A percentile compares a stretch with the other conserved stretches of the same genome.
phyloP scores from a whole-genome alignment of 2,329 filamentous ascomycete genomes.

The Ophiostoma triangulosporum region DNA sequence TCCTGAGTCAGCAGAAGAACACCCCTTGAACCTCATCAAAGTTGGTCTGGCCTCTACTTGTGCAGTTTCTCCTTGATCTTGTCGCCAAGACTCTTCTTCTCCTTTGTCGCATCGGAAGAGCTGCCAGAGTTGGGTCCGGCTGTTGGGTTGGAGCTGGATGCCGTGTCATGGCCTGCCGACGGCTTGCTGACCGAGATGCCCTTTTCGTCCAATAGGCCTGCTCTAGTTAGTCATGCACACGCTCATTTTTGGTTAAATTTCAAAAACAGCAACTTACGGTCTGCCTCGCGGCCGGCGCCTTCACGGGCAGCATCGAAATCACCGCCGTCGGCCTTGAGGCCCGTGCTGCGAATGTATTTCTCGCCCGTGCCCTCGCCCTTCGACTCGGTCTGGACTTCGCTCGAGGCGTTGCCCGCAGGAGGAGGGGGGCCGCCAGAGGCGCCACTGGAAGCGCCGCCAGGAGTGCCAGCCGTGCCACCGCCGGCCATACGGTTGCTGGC shows the following conservation, averaged over 20 bases:
- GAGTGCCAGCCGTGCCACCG: background rate
- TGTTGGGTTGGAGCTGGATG: conserved; percentile 11
- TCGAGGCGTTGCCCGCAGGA: background rate
- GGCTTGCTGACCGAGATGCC: conserved; percentile 24
- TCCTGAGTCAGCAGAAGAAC: too few relatives aligned
- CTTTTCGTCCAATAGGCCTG: conserved; percentile 41
- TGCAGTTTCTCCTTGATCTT: conserved; percentile 61
- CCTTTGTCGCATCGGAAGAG: background rate
- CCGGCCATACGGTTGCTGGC: background rate
- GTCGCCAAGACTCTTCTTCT: conserved; percentile 35
- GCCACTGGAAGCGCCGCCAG: background rate
- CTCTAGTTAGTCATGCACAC: background rate
- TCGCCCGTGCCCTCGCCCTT: conserved; percentile 38
- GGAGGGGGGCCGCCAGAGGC: background rate
- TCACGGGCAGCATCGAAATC: conserved; percentile 52
- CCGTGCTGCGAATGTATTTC: conserved; percentile 42
- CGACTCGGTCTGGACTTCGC: conserved; percentile 20
- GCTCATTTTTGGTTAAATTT: conserved; percentile 23
- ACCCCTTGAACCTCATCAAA: background rate
- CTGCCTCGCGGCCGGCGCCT: conserved; percentile 53
- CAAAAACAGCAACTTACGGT: too few relatives aligned
- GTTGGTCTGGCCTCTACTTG: background rate
- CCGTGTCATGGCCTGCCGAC: background rate
- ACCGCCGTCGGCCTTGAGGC: conserved; percentile 50
- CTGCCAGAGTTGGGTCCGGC: too few relatives aligned